A percentile compares a stretch with the other conserved stretches of the same genome.
These are phyloP conservation scores for Helicostylum pulchrum DNA, from an alignment of 192 early-diverging fungal species.

Conservation along the genomic window DNA sequence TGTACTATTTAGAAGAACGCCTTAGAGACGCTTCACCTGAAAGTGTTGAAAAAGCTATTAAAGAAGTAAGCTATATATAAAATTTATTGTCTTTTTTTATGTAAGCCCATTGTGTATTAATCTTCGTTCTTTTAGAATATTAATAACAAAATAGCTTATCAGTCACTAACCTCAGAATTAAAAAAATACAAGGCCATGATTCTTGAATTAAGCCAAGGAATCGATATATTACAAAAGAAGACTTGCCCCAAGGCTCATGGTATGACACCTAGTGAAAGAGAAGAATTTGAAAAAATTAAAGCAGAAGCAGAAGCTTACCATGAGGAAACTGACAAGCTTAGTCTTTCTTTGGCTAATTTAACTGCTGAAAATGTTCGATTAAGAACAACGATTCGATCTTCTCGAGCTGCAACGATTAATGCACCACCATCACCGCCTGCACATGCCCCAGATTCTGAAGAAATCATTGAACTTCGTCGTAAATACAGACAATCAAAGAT, in stretches of 20 bases:
- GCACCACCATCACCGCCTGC: constrained; percentile 6
- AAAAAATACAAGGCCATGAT: constrained; percentile 48
- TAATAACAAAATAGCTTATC: constrained; percentile 46
- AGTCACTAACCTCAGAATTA: constrained; percentile 41
- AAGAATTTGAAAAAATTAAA: constrained; percentile 34
- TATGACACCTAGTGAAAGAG: constrained; percentile 39
- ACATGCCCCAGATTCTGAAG: constrained; percentile 14
- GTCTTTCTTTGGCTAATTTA: constrained; percentile 22
- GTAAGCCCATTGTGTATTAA: neutral
- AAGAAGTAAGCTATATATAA: constrained; percentile 41
- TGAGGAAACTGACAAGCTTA: constrained; percentile 26
- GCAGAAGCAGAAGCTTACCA: constrained; percentile 15
- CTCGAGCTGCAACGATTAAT: neutral
- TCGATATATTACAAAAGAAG: constrained; percentile 42
- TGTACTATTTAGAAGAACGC: constrained; percentile 52
- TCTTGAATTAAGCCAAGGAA: constrained; percentile 42
- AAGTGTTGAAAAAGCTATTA: constrained; percentile 46
- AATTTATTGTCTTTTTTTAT: neutral
- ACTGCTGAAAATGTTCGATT: constrained; percentile 16
- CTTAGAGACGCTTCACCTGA: constrained; percentile 51
- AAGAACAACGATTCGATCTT: neutral
- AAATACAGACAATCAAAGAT: neutral
- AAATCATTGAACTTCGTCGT: neutral
- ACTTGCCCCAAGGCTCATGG: constrained; percentile 38
- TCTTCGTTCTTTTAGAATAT: constrained; percentile 42